Conservation (phyloP, 805 yeast species). For the Ogataea salicorniae region DNA sequence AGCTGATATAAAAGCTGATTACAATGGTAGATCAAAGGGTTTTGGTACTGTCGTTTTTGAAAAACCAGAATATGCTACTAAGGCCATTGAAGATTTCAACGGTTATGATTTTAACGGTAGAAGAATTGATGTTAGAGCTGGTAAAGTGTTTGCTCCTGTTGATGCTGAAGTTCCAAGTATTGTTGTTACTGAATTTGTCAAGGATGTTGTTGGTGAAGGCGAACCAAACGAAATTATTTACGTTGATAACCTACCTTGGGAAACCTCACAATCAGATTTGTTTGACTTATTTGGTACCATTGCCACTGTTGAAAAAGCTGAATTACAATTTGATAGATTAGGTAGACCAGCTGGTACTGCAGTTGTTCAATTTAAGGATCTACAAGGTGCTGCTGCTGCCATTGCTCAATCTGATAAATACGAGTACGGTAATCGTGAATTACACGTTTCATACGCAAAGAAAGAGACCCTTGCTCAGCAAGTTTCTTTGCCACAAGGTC, state of each 20-base stretch:
- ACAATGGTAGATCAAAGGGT: constrained; percentile 76
- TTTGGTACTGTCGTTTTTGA: constrained; percentile 76
- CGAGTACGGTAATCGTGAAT: constrained; percentile 76
- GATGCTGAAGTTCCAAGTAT: constrained; percentile 13
- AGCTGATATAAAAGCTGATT: constrained; percentile 69
- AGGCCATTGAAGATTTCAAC: constrained; percentile 65
- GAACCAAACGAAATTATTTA: constrained; percentile 55
- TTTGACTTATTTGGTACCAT: constrained; percentile 81
- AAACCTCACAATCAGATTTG: constrained; percentile 82
- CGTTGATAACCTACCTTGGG: constrained; percentile 80
- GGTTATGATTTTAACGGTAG: constrained; percentile 76
- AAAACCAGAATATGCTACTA: constrained; percentile 59
- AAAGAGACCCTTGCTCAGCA: constrained; percentile 11
- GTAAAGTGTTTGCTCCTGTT: constrained; percentile 31
- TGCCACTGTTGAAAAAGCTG: constrained; percentile 72
- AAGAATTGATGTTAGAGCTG: constrained; percentile 72
- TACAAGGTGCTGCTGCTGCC: constrained; percentile 67
- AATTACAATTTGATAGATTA: constrained; percentile 53
- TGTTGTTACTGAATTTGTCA: constrained; percentile 49
- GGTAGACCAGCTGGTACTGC: constrained; percentile 81
- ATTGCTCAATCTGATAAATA: constrained; percentile 72
- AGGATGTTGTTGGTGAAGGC: constrained; percentile 59
- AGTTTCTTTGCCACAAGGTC: background rate
- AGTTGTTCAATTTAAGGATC: constrained; percentile 69
- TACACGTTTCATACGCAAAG: constrained; percentile 64